Evolutionary conservation across 2,329 filamentous ascomycete genomes (phyloP), one percentile per base, ranked within the genome.

Genomic region (Colletotrichum sublineola): DNA sequence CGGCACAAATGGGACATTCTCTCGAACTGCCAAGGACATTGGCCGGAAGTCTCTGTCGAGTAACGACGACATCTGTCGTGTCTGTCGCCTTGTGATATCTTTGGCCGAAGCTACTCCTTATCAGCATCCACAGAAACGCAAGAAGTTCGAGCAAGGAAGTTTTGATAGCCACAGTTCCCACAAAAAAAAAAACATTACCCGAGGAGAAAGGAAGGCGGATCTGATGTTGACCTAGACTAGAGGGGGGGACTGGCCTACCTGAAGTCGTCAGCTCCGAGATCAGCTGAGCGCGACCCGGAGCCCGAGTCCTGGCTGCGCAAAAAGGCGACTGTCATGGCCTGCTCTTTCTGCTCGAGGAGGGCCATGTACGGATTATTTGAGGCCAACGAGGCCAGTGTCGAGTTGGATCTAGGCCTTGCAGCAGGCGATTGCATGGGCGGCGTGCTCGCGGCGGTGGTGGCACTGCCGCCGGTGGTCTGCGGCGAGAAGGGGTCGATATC

Each of bases 1-100:
- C 79, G 6, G 77, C 75, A 73, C 82, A 84, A n/a, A 83, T 77
- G n/a, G 77, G 62, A 71, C 82, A 84, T 18, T 82, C 80, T 36
- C 77, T 65, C 2, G 78, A 75, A 5, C 77, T 75, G 24, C 68
- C 73, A 7, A 75, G 65, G 31, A 75, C 63, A 3, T 74, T 77
- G 7, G 76, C 73, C 18, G 76, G 75, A 4, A 76, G 67, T 11
- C 80, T 78, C 36, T 78, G 77, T 64, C 78, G 77, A 12, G 79
- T 81, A 56, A 83, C 70, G 9, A 80, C 74, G 5, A 81, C 75
- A 29, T 78, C 72, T 15, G 76, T 60, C 1, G 77, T 78, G 24
- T 76, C 76, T 29, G 70, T 57, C 11, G 76, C 73, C 73, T 75
- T 75, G 15, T 80, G 77, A 61, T 83, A 82, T 61, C 79, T 77